Evolutionary conservation across 352 stramenopile genomes (phyloP).

Genomic region (Aphanomyces astaci): DNA sequence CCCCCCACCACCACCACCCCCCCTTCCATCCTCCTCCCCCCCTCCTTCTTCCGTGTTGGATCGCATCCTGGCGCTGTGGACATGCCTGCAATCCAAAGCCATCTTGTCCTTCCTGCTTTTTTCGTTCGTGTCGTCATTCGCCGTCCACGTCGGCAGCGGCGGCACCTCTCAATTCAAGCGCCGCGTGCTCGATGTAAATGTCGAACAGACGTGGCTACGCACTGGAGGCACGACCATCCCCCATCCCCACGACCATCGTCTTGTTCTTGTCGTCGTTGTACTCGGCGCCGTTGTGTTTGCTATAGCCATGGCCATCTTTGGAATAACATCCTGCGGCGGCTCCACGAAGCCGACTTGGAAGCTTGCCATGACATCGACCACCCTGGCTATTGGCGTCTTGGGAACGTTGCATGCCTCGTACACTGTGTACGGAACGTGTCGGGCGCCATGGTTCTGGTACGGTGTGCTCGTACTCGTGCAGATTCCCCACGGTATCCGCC

Average conservation of each 20-base stretch:
- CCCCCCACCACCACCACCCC: neutral
- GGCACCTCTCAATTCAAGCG: conserved; percentile 12
- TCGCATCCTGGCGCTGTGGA: neutral
- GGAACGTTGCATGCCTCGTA: conserved; percentile 2
- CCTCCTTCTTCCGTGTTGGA: neutral
- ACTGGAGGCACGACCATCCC: neutral
- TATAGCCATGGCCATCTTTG: conserved; percentile 1
- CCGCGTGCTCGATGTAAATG: neutral
- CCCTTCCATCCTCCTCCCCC: neutral
- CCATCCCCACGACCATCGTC: neutral
- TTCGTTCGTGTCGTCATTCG: conserved; percentile 7
- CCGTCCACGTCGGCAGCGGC: conserved; percentile 3
- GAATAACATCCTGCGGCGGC: neutral
- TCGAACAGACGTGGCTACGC: conserved; percentile 4
- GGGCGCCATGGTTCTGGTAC: conserved; percentile 8
- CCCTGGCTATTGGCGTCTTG: neutral
- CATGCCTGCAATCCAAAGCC: conserved; percentile 10
- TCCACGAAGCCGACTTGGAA: neutral
- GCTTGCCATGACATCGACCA: neutral
- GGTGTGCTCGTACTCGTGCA: neutral
- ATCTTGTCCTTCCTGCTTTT: neutral
- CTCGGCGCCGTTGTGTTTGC: conserved; percentile 5
- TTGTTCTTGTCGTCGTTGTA: neutral
- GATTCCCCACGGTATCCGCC: conserved; percentile 12
- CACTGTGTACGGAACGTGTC: conserved; percentile 1